A percentile compares a stretch with the other conserved stretches of the same genome.
Evolutionary conservation across 371 early-diverging fungal species (phyloP).

Genomic region (Mucor indicus): DNA sequence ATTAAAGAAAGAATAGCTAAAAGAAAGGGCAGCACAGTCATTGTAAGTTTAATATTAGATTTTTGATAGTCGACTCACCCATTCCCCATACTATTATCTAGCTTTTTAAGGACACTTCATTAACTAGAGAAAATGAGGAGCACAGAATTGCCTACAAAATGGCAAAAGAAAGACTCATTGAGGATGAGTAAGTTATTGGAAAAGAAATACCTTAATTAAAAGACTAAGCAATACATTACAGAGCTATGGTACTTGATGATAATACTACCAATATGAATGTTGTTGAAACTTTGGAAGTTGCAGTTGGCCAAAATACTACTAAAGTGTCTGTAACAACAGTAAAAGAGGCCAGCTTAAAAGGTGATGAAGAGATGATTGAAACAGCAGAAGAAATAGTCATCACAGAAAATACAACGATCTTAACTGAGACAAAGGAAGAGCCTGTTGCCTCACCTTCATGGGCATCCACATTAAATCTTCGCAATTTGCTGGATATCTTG

Average conservation of each 20-base stretch:
- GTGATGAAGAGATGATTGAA: neutral
- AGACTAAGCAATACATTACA: neutral
- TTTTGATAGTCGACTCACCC: no score
- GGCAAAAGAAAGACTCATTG: constrained; percentile 1
- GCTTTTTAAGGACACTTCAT: neutral
- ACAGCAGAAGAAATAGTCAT: neutral
- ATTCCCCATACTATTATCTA: no score
- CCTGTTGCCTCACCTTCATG: constrained; percentile 3
- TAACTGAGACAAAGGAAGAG: neutral
- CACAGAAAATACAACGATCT: neutral
- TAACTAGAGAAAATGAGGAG: neutral
- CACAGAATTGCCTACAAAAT: constrained; percentile 2
- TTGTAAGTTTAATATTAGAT: constrained; percentile 7
- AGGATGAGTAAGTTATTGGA: constrained; percentile 3
- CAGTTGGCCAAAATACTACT: no score
- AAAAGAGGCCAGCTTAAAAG: no score
- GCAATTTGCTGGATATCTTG: constrained; percentile 15
- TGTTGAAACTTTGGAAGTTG: constrained; percentile 3
- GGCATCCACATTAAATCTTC: constrained; percentile 6
- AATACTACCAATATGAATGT: neutral
- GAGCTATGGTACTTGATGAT: constrained; percentile 2
- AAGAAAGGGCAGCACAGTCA: constrained; percentile 11
- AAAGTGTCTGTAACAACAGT: no score
- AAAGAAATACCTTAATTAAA: no score
- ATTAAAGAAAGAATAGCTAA: constrained; percentile 9